A percentile compares a stretch with the other conserved stretches of the same genome.
Evolutionary conservation across 2,329 filamentous ascomycete genomes (phyloP).

Genomic region (Hypoxylon sp.): DNA sequence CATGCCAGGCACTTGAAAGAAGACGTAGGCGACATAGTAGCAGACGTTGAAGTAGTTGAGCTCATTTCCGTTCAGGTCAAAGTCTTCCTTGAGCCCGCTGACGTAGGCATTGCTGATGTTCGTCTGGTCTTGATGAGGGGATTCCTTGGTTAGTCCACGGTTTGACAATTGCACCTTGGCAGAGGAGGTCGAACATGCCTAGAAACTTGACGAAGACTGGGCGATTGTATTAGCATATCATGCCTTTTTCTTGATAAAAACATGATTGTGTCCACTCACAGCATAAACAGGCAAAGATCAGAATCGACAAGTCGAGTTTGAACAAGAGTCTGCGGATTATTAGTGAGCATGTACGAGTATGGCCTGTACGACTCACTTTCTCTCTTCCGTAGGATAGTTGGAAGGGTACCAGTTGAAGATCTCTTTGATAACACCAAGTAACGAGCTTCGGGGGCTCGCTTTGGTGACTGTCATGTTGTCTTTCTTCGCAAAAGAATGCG

Average conservation of each 20-base stretch:
- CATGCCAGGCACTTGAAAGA: constrained; percentile 47
- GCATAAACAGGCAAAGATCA: constrained; percentile 46
- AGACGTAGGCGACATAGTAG: constrained; percentile 50
- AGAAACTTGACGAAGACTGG: constrained; percentile 47
- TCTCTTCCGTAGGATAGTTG: constrained; percentile 43
- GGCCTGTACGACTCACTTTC: constrained; percentile 36
- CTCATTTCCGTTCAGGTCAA: constrained; percentile 50
- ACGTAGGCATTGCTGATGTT: constrained; percentile 51
- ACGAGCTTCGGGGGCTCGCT: constrained; percentile 7
- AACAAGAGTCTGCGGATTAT: constrained; percentile 41
- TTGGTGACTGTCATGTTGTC: constrained; percentile 21
- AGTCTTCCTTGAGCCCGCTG: constrained; percentile 51
- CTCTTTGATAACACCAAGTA: constrained; percentile 42
- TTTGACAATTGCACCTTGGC: too few relatives aligned
- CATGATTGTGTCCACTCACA: constrained; percentile 40
- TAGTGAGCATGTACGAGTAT: neutral
- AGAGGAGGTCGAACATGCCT: constrained; percentile 28
- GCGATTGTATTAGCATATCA: neutral
- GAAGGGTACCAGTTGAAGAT: constrained; percentile 49
- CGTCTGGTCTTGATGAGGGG: constrained; percentile 39
- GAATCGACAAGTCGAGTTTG: constrained; percentile 46
- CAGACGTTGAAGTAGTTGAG: constrained; percentile 52
- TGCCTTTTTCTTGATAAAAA: too few relatives aligned
- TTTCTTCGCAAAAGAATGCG: neutral
- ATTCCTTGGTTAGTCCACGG: neutral